These are phyloP conservation scores for Haematococcus lacustris DNA, from an alignment of 139 green algal species.

Conservation along the genomic window DNA sequence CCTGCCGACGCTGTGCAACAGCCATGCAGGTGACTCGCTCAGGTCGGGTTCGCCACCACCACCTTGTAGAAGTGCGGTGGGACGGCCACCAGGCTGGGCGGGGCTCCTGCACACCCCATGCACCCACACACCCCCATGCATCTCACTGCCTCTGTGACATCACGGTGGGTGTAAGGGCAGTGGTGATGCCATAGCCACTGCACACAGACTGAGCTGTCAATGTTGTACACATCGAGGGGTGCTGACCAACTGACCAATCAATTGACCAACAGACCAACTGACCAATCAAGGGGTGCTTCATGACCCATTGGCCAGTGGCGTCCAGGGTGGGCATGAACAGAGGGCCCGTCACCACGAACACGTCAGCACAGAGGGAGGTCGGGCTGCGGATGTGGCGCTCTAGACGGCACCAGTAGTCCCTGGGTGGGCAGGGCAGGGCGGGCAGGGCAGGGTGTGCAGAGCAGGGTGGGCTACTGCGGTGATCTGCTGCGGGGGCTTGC, in stretches of 20 bases:
- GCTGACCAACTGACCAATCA: background rate
- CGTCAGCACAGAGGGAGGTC: slow-evolving; percentile 33
- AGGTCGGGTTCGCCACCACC: no score
- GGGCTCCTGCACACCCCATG: slow-evolving; percentile 44
- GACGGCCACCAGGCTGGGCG: slow-evolving; percentile 71
- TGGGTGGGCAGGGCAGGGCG: background rate
- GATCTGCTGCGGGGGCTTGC: slow-evolving; percentile 73
- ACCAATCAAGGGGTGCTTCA: slow-evolving; percentile 71
- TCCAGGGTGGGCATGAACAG: slow-evolving; percentile 51
- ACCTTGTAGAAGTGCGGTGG: slow-evolving; percentile 95
- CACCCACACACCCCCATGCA: background rate
- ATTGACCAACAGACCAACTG: no score
- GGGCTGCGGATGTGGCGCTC: slow-evolving; percentile 77
- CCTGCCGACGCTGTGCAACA: no score
- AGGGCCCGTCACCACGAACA: slow-evolving; percentile 81
- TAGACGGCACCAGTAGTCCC: slow-evolving; percentile 94
- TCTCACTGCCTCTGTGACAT: background rate
- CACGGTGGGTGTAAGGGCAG: no score
- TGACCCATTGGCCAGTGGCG: slow-evolving; percentile 41
- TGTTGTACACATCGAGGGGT: background rate
- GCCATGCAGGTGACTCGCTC: no score
- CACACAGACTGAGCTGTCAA: background rate
- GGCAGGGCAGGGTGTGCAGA: background rate
- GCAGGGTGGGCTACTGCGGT: slow-evolving; percentile 24
- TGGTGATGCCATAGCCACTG: no score